These are phyloP conservation scores for Huntiella bhutanensis DNA, from an alignment of 2,329 filamentous ascomycete species.

Conservation along the genomic window DNA sequence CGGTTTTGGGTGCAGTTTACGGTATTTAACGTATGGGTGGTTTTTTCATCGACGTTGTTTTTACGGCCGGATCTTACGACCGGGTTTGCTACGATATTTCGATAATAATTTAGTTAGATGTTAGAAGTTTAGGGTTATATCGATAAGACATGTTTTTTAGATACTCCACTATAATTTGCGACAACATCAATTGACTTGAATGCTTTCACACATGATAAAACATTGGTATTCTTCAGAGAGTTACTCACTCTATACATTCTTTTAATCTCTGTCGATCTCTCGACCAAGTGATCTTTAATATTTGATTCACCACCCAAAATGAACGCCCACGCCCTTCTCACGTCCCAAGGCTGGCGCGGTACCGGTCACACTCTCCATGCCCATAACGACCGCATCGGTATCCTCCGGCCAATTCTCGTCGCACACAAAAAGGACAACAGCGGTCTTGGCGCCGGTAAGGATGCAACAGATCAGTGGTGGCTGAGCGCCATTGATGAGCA, in stretches of 20 bases:
- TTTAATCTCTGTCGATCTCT: neutral
- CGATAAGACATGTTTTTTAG: neutral
- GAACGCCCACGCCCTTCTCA: constrained; percentile 70
- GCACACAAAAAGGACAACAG: constrained; percentile 64
- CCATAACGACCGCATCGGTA: constrained; percentile 50
- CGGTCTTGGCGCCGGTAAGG: constrained; percentile 60
- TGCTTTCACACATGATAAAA: neutral
- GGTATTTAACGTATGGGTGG: neutral
- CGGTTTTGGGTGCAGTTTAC: constrained; percentile 25
- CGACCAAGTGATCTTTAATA: neutral
- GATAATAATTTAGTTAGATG: neutral
- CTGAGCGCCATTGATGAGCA: constrained; percentile 84
- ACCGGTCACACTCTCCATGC: constrained; percentile 74
- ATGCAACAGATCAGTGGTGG: constrained; percentile 83
- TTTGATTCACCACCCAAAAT: constrained; percentile 26
- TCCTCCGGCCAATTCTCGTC: constrained; percentile 67
- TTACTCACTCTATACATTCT: neutral
- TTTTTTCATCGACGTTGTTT: too few species aligned
- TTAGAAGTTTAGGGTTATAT: neutral
- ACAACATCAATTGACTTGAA: neutral
- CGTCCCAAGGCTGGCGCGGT: constrained; percentile 77
- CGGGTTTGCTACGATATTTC: neutral
- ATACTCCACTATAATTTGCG: neutral
- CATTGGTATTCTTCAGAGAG: too few species aligned
- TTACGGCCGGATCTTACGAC: neutral